Evolutionary conservation across 208 protist genomes (phyloP).

Genomic region (Polymyxa betae): DNA sequence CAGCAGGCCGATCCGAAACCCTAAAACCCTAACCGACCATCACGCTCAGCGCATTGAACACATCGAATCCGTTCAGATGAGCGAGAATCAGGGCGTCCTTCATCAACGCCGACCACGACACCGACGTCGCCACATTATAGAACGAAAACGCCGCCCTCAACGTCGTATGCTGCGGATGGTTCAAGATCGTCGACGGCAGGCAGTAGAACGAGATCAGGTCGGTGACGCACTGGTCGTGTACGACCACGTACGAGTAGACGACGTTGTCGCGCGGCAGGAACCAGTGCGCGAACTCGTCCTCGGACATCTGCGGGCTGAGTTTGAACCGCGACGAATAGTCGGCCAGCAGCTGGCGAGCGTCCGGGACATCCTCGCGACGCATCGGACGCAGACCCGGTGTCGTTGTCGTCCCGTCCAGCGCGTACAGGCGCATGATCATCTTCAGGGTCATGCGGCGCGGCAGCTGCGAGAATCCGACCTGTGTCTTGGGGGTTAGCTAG

Average conservation of each 20-base stretch:
- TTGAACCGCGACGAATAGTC: slow-evolving; percentile 77
- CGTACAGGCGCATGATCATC: slow-evolving; percentile 72
- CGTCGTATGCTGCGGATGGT: slow-evolving; percentile 84
- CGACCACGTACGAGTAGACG: slow-evolving; percentile 91
- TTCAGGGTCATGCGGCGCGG: slow-evolving; percentile 68
- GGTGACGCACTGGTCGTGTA: slow-evolving; percentile 82
- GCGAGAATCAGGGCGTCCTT: slow-evolving; percentile 70
- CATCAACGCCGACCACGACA: slow-evolving; percentile 83
- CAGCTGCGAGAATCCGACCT: slow-evolving; percentile 66
- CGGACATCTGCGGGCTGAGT: slow-evolving; percentile 83
- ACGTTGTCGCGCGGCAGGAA: slow-evolving; percentile 88
- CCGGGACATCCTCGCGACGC: slow-evolving; percentile 61
- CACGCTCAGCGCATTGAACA: slow-evolving; percentile 97
- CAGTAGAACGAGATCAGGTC: slow-evolving; percentile 96
- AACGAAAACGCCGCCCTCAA: slow-evolving; percentile 93
- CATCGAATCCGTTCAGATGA: slow-evolving; percentile 85
- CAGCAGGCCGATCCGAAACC: not conserved
- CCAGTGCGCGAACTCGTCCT: slow-evolving; percentile 92
- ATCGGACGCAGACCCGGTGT: slow-evolving; percentile 64
- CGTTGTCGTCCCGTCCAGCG: slow-evolving; percentile 61
- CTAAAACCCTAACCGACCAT: slow-evolving; percentile 64
- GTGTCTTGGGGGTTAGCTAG: too few relatives aligned
- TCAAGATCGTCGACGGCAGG: slow-evolving; percentile 94
- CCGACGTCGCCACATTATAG: slow-evolving; percentile 91
- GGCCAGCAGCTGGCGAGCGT: slow-evolving; percentile 78